Base-by-base conservation (phyloP, 371 early-diverging fungal genomes). In the Mortierella polycephala region DNA sequence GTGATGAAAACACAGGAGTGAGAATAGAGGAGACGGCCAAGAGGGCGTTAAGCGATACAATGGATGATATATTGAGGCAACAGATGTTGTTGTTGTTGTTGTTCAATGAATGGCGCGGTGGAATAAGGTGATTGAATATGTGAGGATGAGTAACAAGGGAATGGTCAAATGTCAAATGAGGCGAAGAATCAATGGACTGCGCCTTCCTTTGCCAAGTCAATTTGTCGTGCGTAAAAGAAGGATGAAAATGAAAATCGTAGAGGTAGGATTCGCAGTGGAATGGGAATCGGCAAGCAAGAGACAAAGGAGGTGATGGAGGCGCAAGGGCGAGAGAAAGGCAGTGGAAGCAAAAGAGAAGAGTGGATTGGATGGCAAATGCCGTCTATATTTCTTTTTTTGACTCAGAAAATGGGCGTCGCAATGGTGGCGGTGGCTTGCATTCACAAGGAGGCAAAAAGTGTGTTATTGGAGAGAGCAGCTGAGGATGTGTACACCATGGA, bases 371-470 rank as follows among this genome's bases (percentile, higher is more conserved):
- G 20, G 45, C 3, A 45, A 40, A 52, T 21, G 51, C 40, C 20
- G 18, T 40, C 7, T 42, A 21, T 8, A 49, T 49, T 51, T 16
- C 16, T 4, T 9, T n/a, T 18, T 50, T 10, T 50, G n/a, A 50
- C 11, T n/a, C 20, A 20, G 47, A 14, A 11, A 18, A 5, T 16
- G 47, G 20, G 44, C 0, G 12, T 13, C n/a, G 21, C 13, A 58
- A 60, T 74, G 64, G 74, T 74, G 74, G 68, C 68, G 74, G 68
- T 50, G 74, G 74, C 74, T 73, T 68, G 49, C 41, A 16, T 40
- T 9, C 49, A 45, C 20, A 40, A 53, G 41, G 51, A 39, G 39
- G 14, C 16, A 18, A 44, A 42, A 42, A 44, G 42, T 37, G 13
- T 57, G 56, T 6, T 37, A 52, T 30, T 30, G 30, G 30, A 30